phyloP scores from a whole-genome alignment of 2,329 filamentous ascomycete genomes.

The Bipolaris oryzae region DNA sequence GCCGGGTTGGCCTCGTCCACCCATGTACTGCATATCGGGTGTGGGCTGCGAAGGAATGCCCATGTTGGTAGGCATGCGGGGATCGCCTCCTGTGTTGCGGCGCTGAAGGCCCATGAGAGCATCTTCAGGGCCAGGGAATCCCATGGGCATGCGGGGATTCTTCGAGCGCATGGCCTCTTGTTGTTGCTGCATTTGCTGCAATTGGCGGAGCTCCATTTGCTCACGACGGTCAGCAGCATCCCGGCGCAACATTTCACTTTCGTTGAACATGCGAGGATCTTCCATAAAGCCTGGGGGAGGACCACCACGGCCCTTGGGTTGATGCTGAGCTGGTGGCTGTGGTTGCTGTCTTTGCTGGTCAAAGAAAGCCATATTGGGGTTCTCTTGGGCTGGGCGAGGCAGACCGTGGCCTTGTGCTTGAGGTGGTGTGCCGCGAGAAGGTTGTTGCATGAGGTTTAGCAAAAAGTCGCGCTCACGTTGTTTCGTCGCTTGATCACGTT shows the following conservation, averaged over 20 bases:
- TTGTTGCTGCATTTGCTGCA: constrained; percentile 42
- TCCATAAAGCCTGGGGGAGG: constrained; percentile 49
- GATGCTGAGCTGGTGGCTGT: constrained; percentile 36
- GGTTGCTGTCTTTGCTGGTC: constrained; percentile 42
- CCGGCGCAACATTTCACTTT: constrained; percentile 42
- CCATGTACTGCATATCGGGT: constrained; percentile 45
- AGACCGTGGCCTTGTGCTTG: constrained; percentile 42
- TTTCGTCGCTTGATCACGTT: constrained; percentile 53
- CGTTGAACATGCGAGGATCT: constrained; percentile 41
- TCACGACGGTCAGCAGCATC: constrained; percentile 42
- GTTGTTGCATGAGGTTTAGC: constrained; percentile 79
- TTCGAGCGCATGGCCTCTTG: constrained; percentile 45
- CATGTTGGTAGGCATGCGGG: constrained; percentile 49
- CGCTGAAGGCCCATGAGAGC: constrained; percentile 43
- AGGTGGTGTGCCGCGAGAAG: constrained; percentile 44
- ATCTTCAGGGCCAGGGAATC: constrained; percentile 43
- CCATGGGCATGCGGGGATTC: constrained; percentile 40
- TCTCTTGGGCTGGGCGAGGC: constrained; percentile 44
- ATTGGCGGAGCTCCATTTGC: constrained; percentile 37
- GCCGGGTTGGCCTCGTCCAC: constrained; percentile 40
- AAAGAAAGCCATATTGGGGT: constrained; percentile 42
- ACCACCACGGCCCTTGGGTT: constrained; percentile 45
- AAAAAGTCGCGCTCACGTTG: constrained; percentile 78
- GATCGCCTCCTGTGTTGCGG: constrained; percentile 45
- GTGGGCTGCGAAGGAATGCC: constrained; percentile 50